Evolutionary conservation across 176 grass and related monocot genomes (phyloP).

Genomic region (Triticum dicoccoides): DNA sequence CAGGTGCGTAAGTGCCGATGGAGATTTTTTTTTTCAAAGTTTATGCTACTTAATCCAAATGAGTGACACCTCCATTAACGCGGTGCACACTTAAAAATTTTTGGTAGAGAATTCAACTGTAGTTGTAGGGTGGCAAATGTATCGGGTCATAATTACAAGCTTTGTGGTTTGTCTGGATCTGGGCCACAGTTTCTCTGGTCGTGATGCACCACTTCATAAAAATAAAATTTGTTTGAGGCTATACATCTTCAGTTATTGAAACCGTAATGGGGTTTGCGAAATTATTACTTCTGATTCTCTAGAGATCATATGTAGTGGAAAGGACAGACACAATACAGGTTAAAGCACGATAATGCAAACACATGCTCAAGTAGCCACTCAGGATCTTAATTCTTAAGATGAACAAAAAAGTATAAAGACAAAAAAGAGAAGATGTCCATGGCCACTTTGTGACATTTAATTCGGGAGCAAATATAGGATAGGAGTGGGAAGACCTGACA

Average conservation of each 20-base stretch:
- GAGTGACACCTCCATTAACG: not conserved
- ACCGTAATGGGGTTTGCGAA: not conserved
- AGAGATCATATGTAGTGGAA: not conserved
- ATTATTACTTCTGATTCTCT: not conserved
- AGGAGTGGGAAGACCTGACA: too few relatives aligned
- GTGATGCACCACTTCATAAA: not conserved
- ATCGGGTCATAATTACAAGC: not conserved
- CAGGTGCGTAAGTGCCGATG: not conserved
- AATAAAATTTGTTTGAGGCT: not conserved
- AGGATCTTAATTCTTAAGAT: not conserved
- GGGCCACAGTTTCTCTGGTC: not conserved
- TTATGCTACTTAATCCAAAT: not conserved
- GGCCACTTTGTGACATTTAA: not conserved
- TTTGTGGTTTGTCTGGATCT: not conserved
- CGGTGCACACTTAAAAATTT: not conserved
- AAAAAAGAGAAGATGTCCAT: not conserved
- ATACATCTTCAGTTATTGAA: not conserved
- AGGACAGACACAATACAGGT: not conserved
- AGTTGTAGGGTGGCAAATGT: slow-evolving; percentile 4
- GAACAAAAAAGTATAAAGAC: not conserved
- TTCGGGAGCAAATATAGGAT: too few relatives aligned
- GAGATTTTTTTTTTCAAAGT: not conserved
- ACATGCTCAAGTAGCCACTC: not conserved
- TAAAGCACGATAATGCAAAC: not conserved
- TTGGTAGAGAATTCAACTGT: not conserved